Percentiles rank a stretch among this genome's conserved stretches.
These are phyloP conservation scores for Penstemon davidsonii DNA, from an alignment of 257 asterid genomes.

Conservation along the genomic window DNA sequence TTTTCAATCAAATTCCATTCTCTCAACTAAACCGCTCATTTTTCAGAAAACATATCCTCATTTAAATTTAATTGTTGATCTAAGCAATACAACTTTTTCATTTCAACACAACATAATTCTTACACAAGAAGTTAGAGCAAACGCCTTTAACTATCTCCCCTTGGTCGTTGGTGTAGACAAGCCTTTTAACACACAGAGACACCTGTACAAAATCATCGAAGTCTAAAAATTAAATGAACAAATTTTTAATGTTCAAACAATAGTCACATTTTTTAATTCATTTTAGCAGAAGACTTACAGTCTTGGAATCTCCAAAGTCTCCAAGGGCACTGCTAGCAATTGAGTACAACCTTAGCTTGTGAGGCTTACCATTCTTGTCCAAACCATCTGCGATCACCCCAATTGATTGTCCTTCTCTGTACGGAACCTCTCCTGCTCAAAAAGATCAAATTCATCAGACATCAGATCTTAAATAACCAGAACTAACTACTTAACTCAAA, in stretches of 20 bases:
- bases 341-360: constrained; percentile 88
- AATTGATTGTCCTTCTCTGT: constrained; percentile 96
- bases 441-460: constrained; percentile 6
- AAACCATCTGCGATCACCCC: constrained; percentile 89
- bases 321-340: constrained; percentile 99
- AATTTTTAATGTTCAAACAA: neutral
- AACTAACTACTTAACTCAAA: neutral
- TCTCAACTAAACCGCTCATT: neutral
- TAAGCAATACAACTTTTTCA: neutral
- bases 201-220: constrained; percentile 49
- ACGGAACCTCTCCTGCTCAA: constrained; percentile 78
- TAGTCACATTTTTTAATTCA: too few relatives aligned
- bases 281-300: constrained; percentile 49
- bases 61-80: neutral
- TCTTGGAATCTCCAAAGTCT: constrained; percentile 95
- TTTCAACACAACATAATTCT: constrained; percentile 30
- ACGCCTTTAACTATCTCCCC: constrained; percentile 92
- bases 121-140: constrained; percentile 96
- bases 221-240: constrained; percentile 3
- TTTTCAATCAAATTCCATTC: constrained; percentile 8
- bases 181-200: constrained; percentile 89
- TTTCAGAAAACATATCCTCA: neutral
- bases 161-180: constrained; percentile 81
- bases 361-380: constrained; percentile 97
- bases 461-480: neutral